Evolutionary conservation across 1,284 basidiomycete species (phyloP).

Genomic region (Irpex sp.): DNA sequence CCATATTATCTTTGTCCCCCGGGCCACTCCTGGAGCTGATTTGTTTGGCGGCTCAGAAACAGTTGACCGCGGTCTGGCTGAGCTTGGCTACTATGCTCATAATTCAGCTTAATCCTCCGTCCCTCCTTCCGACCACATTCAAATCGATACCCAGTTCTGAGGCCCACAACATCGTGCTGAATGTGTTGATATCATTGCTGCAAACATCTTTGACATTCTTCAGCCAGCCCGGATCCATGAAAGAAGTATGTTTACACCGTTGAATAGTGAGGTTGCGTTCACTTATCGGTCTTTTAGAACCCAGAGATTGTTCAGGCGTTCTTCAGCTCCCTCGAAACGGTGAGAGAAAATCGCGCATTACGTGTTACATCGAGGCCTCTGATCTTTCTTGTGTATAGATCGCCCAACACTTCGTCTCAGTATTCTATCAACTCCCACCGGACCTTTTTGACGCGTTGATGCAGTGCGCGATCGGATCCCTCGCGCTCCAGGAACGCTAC

Average conservation of each 20-base stretch:
- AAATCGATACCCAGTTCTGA: conserved; percentile 36
- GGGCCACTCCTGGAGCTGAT: conserved; percentile 76
- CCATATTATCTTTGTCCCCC: conserved; percentile 73
- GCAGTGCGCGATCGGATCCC: conserved; percentile 62
- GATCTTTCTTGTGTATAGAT: conserved; percentile 40
- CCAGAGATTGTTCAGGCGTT: conserved; percentile 87
- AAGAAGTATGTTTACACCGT: conserved; percentile 44
- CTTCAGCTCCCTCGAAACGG: conserved; percentile 74
- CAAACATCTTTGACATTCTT: conserved; percentile 56
- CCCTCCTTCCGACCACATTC: conserved; percentile 37
- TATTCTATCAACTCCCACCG: conserved; percentile 64
- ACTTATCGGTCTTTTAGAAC: conserved; percentile 41
- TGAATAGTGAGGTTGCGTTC: not conserved
- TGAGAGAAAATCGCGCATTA: conserved; percentile 24
- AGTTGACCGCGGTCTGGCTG: conserved; percentile 80
- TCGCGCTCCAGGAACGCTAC: conserved; percentile 81
- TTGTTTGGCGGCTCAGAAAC: conserved; percentile 66
- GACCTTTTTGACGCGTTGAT: conserved; percentile 68
- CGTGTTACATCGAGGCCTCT: not conserved
- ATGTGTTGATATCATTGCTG: conserved; percentile 54
- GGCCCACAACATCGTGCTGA: conserved; percentile 41
- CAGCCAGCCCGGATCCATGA: conserved; percentile 59
- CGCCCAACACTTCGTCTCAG: conserved; percentile 65
- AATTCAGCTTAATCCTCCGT: conserved; percentile 73
- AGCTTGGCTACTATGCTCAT: conserved; percentile 73